Evolutionary conservation across 2,329 filamentous ascomycete genomes (phyloP).

Genomic region (Sporothrix sp.): DNA sequence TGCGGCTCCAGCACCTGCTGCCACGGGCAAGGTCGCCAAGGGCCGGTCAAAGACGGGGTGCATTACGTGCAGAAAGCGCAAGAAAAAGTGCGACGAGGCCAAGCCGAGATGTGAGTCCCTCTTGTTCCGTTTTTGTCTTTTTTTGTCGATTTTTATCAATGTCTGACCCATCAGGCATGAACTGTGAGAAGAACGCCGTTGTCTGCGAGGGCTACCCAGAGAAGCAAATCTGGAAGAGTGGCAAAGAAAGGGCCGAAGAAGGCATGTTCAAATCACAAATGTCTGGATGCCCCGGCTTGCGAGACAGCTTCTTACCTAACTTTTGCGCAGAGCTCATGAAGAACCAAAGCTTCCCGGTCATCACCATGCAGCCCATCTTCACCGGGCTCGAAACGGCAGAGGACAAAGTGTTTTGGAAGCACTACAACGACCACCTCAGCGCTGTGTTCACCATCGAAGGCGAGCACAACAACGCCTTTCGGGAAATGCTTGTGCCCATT

Average conservation of each 20-base stretch:
- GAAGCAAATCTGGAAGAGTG: constrained; percentile 79
- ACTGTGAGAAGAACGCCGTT: constrained; percentile 89
- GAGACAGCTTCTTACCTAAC: neutral
- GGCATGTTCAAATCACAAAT: too few relatives aligned
- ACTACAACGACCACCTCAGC: constrained; percentile 73
- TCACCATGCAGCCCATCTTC: constrained; percentile 58
- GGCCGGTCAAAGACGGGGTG: constrained; percentile 62
- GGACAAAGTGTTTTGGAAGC: constrained; percentile 71
- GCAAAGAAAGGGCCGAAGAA: constrained; percentile 65
- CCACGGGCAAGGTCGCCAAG: constrained; percentile 63
- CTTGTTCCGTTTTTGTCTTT: neutral
- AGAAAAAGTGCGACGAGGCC: constrained; percentile 64
- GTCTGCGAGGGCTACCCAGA: constrained; percentile 85
- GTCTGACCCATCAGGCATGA: constrained; percentile 67
- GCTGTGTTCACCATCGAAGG: constrained; percentile 73
- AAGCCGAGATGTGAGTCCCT: constrained; percentile 52
- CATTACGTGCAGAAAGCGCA: constrained; percentile 56
- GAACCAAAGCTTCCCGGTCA: constrained; percentile 39
- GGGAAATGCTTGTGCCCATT: constrained; percentile 72
- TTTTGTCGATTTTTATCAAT: neutral
- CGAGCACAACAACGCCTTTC: constrained; percentile 75
- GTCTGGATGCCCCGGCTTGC: too few relatives aligned
- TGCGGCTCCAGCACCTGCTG: constrained; percentile 38
- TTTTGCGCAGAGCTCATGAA: constrained; percentile 36
- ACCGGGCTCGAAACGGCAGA: constrained; percentile 71